phyloP scores from a whole-genome alignment of 2,329 filamentous ascomycete genomes.

The Emydomyces testavorans region DNA sequence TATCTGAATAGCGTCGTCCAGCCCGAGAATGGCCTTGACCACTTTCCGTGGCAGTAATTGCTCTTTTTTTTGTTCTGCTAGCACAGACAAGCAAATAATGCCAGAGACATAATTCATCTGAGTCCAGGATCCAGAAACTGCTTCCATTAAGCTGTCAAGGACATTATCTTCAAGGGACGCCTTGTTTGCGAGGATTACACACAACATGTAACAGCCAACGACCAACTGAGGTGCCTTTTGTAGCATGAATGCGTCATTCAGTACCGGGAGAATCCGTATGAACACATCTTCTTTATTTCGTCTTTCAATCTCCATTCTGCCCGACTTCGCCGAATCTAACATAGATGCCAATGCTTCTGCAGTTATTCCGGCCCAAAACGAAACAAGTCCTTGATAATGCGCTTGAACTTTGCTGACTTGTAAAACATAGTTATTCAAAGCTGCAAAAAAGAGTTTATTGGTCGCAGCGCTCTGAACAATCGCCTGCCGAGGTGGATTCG shows the following conservation, averaged over 20 bases:
- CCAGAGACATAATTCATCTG: conserved; percentile 60
- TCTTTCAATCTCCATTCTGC: conserved; percentile 61
- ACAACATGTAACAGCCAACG: conserved; percentile 82
- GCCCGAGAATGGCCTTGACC: conserved; percentile 41
- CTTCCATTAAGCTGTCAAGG: conserved; percentile 81
- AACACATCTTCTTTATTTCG: conserved; percentile 71
- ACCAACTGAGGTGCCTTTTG: conserved; percentile 67
- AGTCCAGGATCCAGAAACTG: conserved; percentile 66
- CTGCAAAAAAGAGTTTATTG: conserved; percentile 61
- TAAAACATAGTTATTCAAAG: conserved; percentile 68
- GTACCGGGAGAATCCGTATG: conserved; percentile 53
- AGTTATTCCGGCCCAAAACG: conserved; percentile 83
- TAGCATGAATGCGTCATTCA: conserved; percentile 67
- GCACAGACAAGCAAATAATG: conserved; percentile 65
- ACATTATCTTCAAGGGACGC: conserved; percentile 65
- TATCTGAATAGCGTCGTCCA: conserved; percentile 25
- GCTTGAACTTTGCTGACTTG: conserved; percentile 59
- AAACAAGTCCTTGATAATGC: conserved; percentile 64
- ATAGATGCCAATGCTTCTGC: conserved; percentile 77
- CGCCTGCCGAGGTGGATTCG: conserved; percentile 64
- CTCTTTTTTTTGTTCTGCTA: conserved; percentile 67
- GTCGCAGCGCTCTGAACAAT: conserved; percentile 75
- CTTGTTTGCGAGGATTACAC: conserved; percentile 75
- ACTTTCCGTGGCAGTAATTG: conserved; percentile 59
- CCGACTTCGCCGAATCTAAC: conserved; percentile 65